Base-by-base conservation (phyloP, 2,329 filamentous ascomycete genomes). In the Pseudopyrenochaeta lycopersici region DNA sequence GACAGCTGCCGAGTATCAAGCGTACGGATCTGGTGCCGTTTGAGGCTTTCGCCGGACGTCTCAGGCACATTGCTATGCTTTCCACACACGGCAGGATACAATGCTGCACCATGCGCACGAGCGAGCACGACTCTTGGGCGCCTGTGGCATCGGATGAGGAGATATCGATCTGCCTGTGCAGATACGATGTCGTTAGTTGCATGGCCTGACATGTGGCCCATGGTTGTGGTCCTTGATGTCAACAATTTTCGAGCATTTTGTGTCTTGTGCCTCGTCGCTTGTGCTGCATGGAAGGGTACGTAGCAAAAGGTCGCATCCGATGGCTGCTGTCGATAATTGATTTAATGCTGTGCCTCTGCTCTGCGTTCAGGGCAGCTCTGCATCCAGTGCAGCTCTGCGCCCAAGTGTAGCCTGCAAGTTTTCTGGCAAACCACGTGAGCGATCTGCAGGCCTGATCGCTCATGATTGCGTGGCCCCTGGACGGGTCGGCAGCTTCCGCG, bases 401-500 rank as follows among this genome's bases (percentile, higher is more conserved):
- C n/a, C n/a, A n/a, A n/a, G 18, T 15, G 35, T 23, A 7, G 31
- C 29, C 52, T 41, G 30, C 36, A 41, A 31, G 10, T 30, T 33
- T 42, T 15, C 17, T 44, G 49, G 23, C 23, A 49, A 56, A 46
- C 49, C 36, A 46, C 32, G 17, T 42, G 32, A 45, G 39, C 44
- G 59, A 67, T 66, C 66, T 58, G 58, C 63, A 36, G 35, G 46
- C 15, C 41, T 56, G 57, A 54, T 57, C 47, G 52, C 57, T 59
- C 36, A 50, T 62, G 64, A 62, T 63, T 65, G 62, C 65, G 60
- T 60, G 62, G 60, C 58, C 58, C 58, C 35, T 54, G 56, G 54
- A 54, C 57, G 62, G 62, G 38, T 64, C 62, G 63, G 63, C 45
- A 67, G 60, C 55, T 60, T 58, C 64, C 63, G 63, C 49, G 32